Percentiles rank a stretch among this genome's conserved stretches.
phyloP scores from a whole-genome alignment of 345 rosid genomes.

The Raphanus raphanistrum region DNA sequence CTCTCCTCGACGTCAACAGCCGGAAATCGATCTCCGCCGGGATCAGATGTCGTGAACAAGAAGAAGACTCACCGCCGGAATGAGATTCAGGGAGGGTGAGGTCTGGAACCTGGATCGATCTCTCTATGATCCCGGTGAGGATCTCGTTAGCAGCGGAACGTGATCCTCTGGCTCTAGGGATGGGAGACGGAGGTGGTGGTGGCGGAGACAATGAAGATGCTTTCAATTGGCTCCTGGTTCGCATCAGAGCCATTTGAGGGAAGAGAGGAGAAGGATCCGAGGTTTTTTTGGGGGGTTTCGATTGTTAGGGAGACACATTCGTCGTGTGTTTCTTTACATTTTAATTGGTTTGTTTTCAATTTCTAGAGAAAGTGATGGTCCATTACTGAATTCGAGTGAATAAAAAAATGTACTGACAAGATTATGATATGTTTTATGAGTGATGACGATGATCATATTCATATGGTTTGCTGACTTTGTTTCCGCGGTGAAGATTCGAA shows the following conservation, averaged over 20 bases:
- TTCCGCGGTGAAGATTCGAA: background rate
- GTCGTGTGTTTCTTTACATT: conserved; percentile 1
- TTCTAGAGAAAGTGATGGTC: conserved; percentile 35
- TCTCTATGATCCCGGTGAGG: conserved; percentile 50
- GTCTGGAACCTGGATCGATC: conserved; percentile 54
- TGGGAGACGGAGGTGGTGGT: conserved; percentile 74
- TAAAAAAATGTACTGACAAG: background rate
- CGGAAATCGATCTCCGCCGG: conserved; percentile 47
- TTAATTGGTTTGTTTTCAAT: background rate
- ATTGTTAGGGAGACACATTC: conserved; percentile 1
- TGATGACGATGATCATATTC: background rate
- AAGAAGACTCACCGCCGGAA: conserved; percentile 5
- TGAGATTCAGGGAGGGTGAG: conserved; percentile 52
- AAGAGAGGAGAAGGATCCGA: background rate
- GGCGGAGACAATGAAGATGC: conserved; percentile 51
- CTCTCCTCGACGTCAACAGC: conserved; percentile 41
- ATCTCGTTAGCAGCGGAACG: conserved; percentile 65
- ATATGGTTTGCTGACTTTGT: background rate
- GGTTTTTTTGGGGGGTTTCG: conserved; percentile 1
- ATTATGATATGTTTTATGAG: background rate
- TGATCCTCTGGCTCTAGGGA: conserved; percentile 69
- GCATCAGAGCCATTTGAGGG: conserved; percentile 44
- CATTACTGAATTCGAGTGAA: conserved; percentile 23
- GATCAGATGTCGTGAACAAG: background rate
- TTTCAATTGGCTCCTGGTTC: conserved; percentile 42